These are phyloP conservation scores for Conringia planisiliqua DNA, from an alignment of 345 rosid species.

Conservation along the genomic window DNA sequence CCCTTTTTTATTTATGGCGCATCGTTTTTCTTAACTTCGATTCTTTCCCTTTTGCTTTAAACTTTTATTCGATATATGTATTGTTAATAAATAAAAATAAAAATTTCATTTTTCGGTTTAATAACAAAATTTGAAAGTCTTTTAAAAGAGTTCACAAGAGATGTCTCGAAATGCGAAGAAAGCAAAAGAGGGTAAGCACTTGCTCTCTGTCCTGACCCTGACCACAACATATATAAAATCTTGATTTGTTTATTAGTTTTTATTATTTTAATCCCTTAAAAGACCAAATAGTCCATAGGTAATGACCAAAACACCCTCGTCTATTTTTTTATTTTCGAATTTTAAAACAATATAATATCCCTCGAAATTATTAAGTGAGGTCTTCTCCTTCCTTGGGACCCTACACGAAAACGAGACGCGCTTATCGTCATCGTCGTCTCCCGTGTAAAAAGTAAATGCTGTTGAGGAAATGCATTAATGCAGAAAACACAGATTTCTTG, in stretches of 20 bases:
- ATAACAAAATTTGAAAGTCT: background rate
- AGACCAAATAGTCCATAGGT: background rate
- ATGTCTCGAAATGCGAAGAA: slow-evolving; percentile 34
- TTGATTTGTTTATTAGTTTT: background rate
- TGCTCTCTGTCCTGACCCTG: slow-evolving; percentile 37
- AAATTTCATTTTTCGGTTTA: background rate
- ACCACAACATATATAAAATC: slow-evolving; percentile 25
- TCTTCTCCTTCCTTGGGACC: slow-evolving; percentile 37
- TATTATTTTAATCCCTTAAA: background rate
- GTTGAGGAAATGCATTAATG: slow-evolving; percentile 18
- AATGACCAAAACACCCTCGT: slow-evolving; percentile 28
- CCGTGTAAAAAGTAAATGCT: slow-evolving; percentile 34
- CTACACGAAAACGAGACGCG: slow-evolving; percentile 33
- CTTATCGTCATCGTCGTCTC: slow-evolving; percentile 34
- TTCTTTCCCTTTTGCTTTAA: slow-evolving; percentile 25
- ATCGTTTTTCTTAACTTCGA: slow-evolving; percentile 15
- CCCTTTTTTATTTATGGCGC: background rate
- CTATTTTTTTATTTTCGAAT: background rate
- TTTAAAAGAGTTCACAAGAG: slow-evolving; percentile 27
- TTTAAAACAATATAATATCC: background rate
- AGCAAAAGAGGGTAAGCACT: slow-evolving; percentile 29
- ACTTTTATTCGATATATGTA: slow-evolving; percentile 20
- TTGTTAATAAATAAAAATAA: background rate
- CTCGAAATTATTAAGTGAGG: slow-evolving; percentile 22
- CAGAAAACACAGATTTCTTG: background rate